Base-by-base conservation (phyloP, 305 asterid species). In the Fraxinus albicans region DNA sequence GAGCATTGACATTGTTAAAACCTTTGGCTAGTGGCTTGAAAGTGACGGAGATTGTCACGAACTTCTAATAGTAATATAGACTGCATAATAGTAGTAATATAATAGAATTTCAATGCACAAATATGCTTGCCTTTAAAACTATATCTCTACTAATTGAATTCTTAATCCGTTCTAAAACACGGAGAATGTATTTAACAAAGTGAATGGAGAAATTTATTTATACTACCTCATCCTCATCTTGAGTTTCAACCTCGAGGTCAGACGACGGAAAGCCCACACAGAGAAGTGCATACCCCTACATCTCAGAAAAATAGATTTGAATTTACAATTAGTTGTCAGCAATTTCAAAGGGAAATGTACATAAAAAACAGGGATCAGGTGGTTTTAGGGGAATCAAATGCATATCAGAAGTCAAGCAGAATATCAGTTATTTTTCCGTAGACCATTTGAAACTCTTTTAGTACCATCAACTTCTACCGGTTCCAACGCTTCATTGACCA, bases 241-340 rank as follows among this genome's bases (percentile, higher is more conserved):
- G 98, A 60, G 99, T 96, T 89, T 94, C 99, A 75, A 96, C 98
- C 90, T 91, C 98, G 80, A 96, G 90, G 86, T 96, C 99, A 72
- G 99, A 92, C 42, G 95, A 91, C 1, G 99, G 99, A 88, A 88
- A 94, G 86, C 99, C 98, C 83, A 94, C 99, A 35, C 99, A 96
- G 19, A 96, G 94, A 86, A 96, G 98, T n/a, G 99, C 99, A 91
- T 96, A 96, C 10, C 99, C 99, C 99, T 96, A 84, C 87, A 87
- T 65, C 73, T 80, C 83, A 87, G 38, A 86, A 44, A 70, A 79
- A 85, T 55, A 76, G 65, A 82, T 35, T 34, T 34, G 44, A 25
- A 65, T 65, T 10, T 8, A 65, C 15, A 31, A 31, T 69, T 29
- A 27, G 8, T 69, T 6, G 15, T 19, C 13, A 23, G 72, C 33